These are phyloP conservation scores for Aspergillus brasiliensis DNA, from an alignment of 2,329 filamentous ascomycete genomes.

Conservation along the genomic window DNA sequence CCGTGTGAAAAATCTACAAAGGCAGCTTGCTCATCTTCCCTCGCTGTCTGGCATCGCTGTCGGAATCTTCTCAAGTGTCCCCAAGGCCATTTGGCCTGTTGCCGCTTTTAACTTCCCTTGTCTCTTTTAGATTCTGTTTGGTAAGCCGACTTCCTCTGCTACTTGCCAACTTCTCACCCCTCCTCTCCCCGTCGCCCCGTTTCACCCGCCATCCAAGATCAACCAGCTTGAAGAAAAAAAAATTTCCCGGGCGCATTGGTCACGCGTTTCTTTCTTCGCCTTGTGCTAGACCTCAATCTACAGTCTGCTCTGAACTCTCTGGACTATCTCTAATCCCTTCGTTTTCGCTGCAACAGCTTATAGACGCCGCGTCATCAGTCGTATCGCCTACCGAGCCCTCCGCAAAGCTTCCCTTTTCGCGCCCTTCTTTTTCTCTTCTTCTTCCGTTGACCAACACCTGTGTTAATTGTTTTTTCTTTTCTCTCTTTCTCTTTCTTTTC, in stretches of 20 bases:
- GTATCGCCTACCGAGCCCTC: constrained; percentile 30
- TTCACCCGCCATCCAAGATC: neutral
- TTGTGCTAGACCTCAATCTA: neutral
- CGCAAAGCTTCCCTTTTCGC: constrained; percentile 33
- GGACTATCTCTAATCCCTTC: constrained; percentile 17
- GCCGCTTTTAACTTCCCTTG: constrained; percentile 26
- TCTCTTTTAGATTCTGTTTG: constrained; percentile 29
- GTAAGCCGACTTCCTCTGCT: constrained; percentile 25
- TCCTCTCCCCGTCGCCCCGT: constrained; percentile 11
- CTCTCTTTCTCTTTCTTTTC: constrained; percentile 21
- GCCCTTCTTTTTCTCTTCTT: constrained; percentile 30
- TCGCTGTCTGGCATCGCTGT: constrained; percentile 29
- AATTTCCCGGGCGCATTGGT: constrained; percentile 21
- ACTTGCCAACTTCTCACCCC: constrained; percentile 1
- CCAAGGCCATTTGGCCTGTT: constrained; percentile 34
- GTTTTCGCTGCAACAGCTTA: constrained; percentile 26
- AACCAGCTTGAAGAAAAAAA: constrained; percentile 13
- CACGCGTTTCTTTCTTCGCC: constrained; percentile 16
- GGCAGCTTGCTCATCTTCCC: constrained; percentile 18
- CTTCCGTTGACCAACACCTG: constrained; percentile 20
- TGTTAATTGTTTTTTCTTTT: constrained; percentile 26
- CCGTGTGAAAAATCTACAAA: constrained; percentile 12
- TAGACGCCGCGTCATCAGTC: constrained; percentile 38
- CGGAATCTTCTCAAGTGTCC: constrained; percentile 27
- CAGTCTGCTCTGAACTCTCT: constrained; percentile 8